phyloP scores from a whole-genome alignment of 129 eudicot genomes.

The Chrysanthemum seticuspe region DNA sequence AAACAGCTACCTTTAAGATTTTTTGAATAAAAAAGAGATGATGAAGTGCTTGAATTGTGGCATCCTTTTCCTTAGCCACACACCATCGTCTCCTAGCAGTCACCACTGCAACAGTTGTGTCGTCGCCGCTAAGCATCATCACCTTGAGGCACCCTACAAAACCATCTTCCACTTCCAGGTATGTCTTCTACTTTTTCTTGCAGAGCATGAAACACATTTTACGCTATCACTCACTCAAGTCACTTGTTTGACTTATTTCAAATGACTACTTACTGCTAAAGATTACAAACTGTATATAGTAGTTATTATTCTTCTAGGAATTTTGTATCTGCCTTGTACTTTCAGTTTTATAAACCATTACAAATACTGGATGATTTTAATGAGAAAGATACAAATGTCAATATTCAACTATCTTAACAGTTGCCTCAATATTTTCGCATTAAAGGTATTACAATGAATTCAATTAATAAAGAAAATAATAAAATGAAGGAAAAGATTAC shows the following conservation, averaged over 20 bases:
- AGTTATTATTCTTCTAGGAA: too few relatives aligned
- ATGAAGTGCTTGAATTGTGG: not conserved
- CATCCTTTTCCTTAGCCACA: not conserved
- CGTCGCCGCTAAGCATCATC: not conserved
- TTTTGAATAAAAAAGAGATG: not conserved
- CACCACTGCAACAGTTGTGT: not conserved
- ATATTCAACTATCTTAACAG: not conserved
- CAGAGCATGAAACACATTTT: not conserved
- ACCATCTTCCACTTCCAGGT: not conserved
- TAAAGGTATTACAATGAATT: not conserved
- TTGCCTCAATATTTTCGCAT: not conserved
- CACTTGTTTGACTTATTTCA: not conserved
- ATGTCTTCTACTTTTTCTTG: not conserved
- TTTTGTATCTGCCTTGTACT: too few relatives aligned
- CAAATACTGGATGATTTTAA: not conserved
- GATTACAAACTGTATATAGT: too few relatives aligned
- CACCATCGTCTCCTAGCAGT: not conserved
- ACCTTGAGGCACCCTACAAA: not conserved
- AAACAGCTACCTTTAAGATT: too few relatives aligned
- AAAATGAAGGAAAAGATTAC: not conserved
- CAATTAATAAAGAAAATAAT: constrained; percentile 1
- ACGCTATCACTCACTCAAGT: not conserved
- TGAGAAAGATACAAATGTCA: not conserved
- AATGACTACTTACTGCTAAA: not conserved
- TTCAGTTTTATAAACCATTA: not conserved